phyloP scores from a whole-genome alignment of 2,329 filamentous ascomycete genomes.

The Dactylellina sp. region DNA sequence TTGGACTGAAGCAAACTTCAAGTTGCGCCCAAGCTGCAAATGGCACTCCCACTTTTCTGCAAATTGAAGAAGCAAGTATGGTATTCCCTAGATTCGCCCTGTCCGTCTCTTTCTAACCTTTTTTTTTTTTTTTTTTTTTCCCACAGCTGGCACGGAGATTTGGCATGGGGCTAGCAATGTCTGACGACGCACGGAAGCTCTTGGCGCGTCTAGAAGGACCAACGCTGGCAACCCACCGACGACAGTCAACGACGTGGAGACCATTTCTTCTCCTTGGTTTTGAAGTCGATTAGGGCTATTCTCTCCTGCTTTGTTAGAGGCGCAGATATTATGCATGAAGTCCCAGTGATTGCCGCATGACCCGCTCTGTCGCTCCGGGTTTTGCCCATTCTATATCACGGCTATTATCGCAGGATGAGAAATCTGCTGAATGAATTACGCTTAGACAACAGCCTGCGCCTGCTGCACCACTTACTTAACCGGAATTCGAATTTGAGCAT shows the following conservation, averaged over 20 bases:
- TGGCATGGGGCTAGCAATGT: constrained; percentile 36
- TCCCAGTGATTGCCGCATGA: constrained; percentile 52
- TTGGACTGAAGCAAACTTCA: background rate
- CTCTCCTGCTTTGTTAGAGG: constrained; percentile 1
- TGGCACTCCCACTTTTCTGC: background rate
- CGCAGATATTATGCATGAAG: constrained; percentile 5
- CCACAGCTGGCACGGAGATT: constrained; percentile 31
- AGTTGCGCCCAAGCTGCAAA: constrained; percentile 8
- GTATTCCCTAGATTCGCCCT: background rate
- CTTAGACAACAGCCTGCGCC: constrained; percentile 52
- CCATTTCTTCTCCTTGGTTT: background rate
- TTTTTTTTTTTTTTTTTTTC: background rate
- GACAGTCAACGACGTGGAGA: constrained; percentile 29
- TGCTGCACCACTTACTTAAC: constrained; percentile 45
- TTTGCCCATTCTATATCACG: constrained; percentile 48
- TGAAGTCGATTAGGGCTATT: constrained; percentile 29
- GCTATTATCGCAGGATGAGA: constrained; percentile 37
- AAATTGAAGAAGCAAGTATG: constrained; percentile 8
- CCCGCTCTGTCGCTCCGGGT: constrained; percentile 44
- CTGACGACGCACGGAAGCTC: constrained; percentile 56
- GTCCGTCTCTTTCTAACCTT: too few relatives aligned
- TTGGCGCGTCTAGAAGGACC: constrained; percentile 57
- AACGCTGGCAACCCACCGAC: constrained; percentile 22
- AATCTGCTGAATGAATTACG: constrained; percentile 30
- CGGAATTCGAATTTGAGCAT: constrained; percentile 43